Evolutionary conservation across 768 basidiomycete genomes (phyloP).

Genomic region (Symmetrospora coprosmae): DNA sequence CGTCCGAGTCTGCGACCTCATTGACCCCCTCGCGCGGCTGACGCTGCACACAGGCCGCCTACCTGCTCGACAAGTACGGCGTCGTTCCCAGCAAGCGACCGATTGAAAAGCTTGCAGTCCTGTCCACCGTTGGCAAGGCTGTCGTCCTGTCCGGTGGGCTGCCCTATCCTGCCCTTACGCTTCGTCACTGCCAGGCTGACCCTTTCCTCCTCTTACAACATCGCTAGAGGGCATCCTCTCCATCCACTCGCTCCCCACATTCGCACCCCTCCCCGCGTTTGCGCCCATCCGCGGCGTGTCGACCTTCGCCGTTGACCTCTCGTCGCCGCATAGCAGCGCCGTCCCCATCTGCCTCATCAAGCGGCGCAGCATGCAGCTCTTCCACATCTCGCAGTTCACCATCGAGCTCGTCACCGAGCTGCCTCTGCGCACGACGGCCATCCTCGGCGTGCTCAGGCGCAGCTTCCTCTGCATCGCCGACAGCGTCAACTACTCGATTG

Average conservation of each 20-base stretch:
- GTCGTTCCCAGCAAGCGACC: slow-evolving; percentile 6
- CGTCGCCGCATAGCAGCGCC: slow-evolving; percentile 41
- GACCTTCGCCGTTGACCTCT: slow-evolving; percentile 59
- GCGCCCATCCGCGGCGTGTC: slow-evolving; percentile 69
- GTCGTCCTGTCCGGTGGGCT: slow-evolving; percentile 4
- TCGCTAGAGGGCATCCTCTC: slow-evolving; percentile 44
- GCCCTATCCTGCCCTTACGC: not conserved
- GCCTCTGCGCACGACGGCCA: slow-evolving; percentile 35
- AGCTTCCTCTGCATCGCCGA: slow-evolving; percentile 61
- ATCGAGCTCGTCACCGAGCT: slow-evolving; percentile 9
- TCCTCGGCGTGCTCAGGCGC: slow-evolving; percentile 51
- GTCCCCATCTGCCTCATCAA: slow-evolving; percentile 65
- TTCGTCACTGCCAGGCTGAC: too few relatives aligned
- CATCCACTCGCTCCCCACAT: slow-evolving; percentile 64
- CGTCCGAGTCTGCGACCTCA: not conserved
- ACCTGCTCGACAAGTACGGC: slow-evolving; percentile 8
- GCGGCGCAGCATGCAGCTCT: slow-evolving; percentile 47
- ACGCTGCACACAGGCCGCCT: slow-evolving; percentile 20
- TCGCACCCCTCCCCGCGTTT: slow-evolving; percentile 57
- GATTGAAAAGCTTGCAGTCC: slow-evolving; percentile 14
- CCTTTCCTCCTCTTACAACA: too few relatives aligned
- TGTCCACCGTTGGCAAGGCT: slow-evolving; percentile 11
- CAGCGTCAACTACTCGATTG: slow-evolving; percentile 55
- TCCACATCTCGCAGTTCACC: not conserved
- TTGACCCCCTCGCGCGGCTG: too few relatives aligned